Evolutionary conservation across 345 rosid species (phyloP), one percentile per base, ranked within the genome.

Genomic region (Excoecaria cochinchinensis): DNA sequence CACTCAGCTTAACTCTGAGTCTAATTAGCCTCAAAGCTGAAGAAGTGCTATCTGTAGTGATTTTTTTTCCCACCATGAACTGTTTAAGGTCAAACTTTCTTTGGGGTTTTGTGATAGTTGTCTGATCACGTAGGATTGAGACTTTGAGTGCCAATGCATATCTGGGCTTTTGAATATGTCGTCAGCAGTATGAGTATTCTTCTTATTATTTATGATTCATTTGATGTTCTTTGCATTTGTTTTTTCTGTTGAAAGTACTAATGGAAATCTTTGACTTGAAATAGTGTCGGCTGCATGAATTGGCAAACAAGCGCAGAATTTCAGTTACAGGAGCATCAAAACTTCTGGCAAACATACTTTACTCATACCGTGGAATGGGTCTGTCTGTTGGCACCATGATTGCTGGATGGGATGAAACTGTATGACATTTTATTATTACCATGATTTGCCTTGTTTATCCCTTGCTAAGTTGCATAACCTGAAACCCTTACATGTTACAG

Each of bases 341-440:
- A 84, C 90, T 96, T 79, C 86, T 96, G 38, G 99, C 99, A n/a
- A 96, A 96, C 90, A 96, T 93, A 81, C 89, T 93, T 67, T 96
- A 91, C 82, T 93, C 97, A 46, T 92, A 93, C 80, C 95, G 97
- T 72, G 98, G 99, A 81, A 96, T 96, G 98, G 98, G 98, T 67
- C 86, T 96, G 21, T 96, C 98, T 31, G 97, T 96, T 63, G 99
- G 98, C 65, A 96, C 99, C 52, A 96, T 93, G 99, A 93, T 96
- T 76, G 98, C 99, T 73, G 99, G 99, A 76, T 96, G 97, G 98
- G 99, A 93, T 82, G 99, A 96, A 83, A 93, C 97, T 80, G 98
- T 93, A 77, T 78, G 2, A 69, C 5, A 56, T 44, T 6, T 36
- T 16, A 60, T 78, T 31, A n/a, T 83, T 65, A 38, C 24, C 38